Base-by-base conservation (phyloP, 805 yeast species). In the Clavispora vitiphila region DNA sequence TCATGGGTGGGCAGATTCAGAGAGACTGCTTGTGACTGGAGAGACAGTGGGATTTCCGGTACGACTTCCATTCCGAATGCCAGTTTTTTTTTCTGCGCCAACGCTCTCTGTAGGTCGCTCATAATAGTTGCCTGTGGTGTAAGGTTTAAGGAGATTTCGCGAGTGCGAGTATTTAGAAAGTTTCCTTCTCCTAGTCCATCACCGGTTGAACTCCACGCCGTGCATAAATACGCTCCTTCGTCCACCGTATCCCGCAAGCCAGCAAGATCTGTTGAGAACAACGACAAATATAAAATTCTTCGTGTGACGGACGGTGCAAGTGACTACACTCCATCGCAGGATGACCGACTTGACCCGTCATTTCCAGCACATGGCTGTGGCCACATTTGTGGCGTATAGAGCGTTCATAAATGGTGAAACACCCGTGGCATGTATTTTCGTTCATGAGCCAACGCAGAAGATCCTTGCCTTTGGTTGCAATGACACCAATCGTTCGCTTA, bases 351-450 rank as follows among this genome's bases (percentile, higher is more conserved):
- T 47, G 18, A 35, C 38, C 6, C 20, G 10, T 16, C 64, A 57
- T 35, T 66, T 64, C 46, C 38, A 56, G 52, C 69, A 64, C 50
- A 81, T 80, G 86, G 57, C 66, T 26, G 49, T 60, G 15, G 82
- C 86, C 3, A 54, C 78, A 12, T 59, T 68, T 25, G 70, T 78
- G 32, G 95, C 91, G 0, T 73, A 74, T 47, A 60, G 71, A 29
- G 93, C 96, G 0, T 65, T 88, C 18, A 67, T 67, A 34, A 64
- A 49, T n/a, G 77, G 76, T 32, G 96, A 87, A 54, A 90, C 87
- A 0, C 96, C 96, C 0, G 95, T 88, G 1, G 89, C 93, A 1
- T 85, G 95, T 53, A 72, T 88, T 1, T 79, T 83, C 30, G 64
- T 52, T 15, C 51, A 58, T 16, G 61, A 51, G n/a, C 35, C 42